phyloP scores from a whole-genome alignment of 345 rosid genomes.

The Adansonia digitata region DNA sequence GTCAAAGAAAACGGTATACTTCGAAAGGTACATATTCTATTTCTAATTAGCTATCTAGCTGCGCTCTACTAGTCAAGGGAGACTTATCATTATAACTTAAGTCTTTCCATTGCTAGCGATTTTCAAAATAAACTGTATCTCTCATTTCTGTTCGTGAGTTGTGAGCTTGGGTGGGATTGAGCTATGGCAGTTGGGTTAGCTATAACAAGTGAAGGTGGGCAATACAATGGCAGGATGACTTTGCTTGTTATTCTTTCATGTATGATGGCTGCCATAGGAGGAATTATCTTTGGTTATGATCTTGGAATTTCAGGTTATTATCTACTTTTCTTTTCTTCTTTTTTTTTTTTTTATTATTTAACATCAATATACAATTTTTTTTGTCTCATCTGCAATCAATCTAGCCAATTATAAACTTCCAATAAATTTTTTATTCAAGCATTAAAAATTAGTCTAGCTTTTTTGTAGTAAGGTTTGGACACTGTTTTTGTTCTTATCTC shows the following conservation, averaged over 20 bases:
- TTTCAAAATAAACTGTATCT: background rate
- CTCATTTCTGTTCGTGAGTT: background rate
- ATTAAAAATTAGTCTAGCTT: too few relatives aligned
- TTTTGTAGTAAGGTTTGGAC: too few relatives aligned
- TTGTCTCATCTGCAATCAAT: background rate
- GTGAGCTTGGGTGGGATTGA: background rate
- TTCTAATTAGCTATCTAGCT: background rate
- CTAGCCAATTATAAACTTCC: too few relatives aligned
- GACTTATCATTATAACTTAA: background rate
- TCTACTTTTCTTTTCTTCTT: too few relatives aligned
- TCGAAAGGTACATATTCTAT: too few relatives aligned
- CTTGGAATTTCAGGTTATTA: constrained; percentile 64
- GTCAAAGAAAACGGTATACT: background rate
- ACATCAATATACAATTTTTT: background rate
- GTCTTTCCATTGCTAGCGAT: background rate
- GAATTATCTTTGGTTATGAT: constrained; percentile 78
- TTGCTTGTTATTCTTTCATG: constrained; percentile 56
- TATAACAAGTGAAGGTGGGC: background rate
- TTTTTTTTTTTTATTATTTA: background rate
- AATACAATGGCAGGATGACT: constrained; percentile 50
- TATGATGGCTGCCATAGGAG: constrained; percentile 79
- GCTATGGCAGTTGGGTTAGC: background rate
- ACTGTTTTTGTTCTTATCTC: too few relatives aligned
- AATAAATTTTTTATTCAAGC: too few relatives aligned
- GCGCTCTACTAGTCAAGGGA: background rate